Percentiles rank a stretch among this genome's conserved stretches.
phyloP scores from a whole-genome alignment of 1,284 basidiomycete species.

The Ceratorhiza oryzae-sativae region DNA sequence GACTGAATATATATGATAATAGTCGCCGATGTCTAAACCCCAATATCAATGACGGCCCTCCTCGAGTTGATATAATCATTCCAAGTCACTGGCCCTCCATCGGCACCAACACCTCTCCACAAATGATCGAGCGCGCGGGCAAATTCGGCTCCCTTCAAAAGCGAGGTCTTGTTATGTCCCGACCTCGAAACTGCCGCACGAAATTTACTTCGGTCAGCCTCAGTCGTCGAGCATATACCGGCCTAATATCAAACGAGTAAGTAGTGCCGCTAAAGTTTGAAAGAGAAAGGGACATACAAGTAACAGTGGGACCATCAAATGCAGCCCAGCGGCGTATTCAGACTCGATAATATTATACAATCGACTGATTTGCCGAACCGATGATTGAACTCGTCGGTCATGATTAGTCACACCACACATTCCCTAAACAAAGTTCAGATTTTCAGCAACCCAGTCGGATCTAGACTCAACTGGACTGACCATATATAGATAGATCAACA shows the following conservation, averaged over 20 bases:
- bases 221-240: not conserved
- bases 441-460: not conserved
- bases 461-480: not conserved
- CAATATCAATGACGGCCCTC: conserved; percentile 2
- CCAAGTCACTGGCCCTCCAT: conserved; percentile 17
- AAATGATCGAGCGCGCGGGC: not conserved
- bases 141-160: not conserved
- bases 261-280: not conserved
- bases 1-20: no score
- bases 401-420: not conserved
- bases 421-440: not conserved
- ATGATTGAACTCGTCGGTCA: conserved; percentile 2
- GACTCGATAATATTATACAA: not conserved
- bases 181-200: not conserved
- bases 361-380: not conserved
- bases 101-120: not conserved
- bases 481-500: not conserved
- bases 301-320: not conserved
- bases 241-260: not conserved
- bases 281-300: not conserved
- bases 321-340: not conserved
- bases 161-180: not conserved
- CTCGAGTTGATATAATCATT: conserved; percentile 7
- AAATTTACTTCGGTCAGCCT: not conserved
- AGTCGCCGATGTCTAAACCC: not conserved